Evolutionary conservation across 2,329 filamentous ascomycete species (phyloP).

Genomic region (Tolypocladium paradoxum): DNA sequence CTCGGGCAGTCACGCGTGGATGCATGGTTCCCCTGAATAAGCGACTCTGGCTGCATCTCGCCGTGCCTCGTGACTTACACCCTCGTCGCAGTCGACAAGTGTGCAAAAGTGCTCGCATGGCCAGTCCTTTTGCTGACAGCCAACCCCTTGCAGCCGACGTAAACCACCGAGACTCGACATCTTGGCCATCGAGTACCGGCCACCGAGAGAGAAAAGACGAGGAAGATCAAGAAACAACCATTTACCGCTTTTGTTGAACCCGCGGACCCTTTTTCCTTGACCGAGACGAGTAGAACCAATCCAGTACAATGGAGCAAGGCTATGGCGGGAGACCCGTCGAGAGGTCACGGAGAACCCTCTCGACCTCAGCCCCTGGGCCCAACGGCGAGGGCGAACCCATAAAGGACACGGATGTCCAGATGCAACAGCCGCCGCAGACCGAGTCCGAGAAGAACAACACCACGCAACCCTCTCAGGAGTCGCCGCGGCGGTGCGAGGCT

Average conservation of each 20-base stretch:
- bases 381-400: conserved; percentile 33
- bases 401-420: conserved; percentile 30
- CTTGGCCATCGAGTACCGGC: background rate
- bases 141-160: background rate
- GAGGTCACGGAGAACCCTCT: conserved; percentile 22
- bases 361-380: conserved; percentile 29
- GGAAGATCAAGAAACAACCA: background rate
- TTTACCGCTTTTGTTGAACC: background rate
- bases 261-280: background rate
- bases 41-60: background rate
- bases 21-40: background rate
- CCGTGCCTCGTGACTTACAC: background rate
- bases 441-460: conserved; percentile 22
- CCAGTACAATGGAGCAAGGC: conserved; percentile 27
- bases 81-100: background rate
- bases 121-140: background rate
- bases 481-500: conserved; percentile 25
- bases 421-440: conserved; percentile 19
- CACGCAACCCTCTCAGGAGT: conserved; percentile 25
- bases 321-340: conserved; percentile 27
- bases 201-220: background rate
- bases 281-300: too few relatives aligned
- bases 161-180: background rate
- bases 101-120: background rate
- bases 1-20: background rate